Base-by-base conservation (phyloP, 257 asterid genomes). In the Solanum sejunctum region DNA sequence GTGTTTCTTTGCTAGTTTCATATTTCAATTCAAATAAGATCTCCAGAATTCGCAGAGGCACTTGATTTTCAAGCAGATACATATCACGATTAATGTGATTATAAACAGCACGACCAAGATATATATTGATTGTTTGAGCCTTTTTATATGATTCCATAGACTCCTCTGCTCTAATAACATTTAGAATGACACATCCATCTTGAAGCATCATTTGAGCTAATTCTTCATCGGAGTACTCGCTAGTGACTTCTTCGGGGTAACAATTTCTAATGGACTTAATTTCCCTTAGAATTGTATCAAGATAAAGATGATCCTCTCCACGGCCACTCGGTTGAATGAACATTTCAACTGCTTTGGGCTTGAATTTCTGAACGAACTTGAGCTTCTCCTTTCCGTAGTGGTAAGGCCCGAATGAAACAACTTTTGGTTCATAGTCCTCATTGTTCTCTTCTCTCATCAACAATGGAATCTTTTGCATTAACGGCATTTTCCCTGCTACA, bases 1-100 rank as follows among this genome's bases (percentile, higher is more conserved):
- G 45, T 69, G 1, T 28, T 28, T 28, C 28, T 28, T 2, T 28
- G 2, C 28, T 2, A 1, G 1, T 1, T 1, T 28, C 0, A 28
- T 28, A 28, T 28, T 28, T 28, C 28, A 28, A 28, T 28, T 28
- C 28, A 28, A 28, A 28, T 2, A 28, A 28, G 28, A 28, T 28
- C 2, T 28, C 28, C 28, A 28, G 28, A 28, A 28, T 1, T 2
- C 28, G 28, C 28, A 28, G 28, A 28, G 28, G 28, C 28, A 90
- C 84, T 57, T 90, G 90, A 71, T 90, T 90, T 78, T 88, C 91
- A 5, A 90, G 85, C 55, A 87, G n/a, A 3, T 15, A 26, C 45
- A 87, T 2, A 26, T 90, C 91, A 5, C 82, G 75, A 6, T 0
- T 28, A 55, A 81, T 20, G 20, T 51, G 17, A 0, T 8, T 0